A percentile compares a stretch with the other conserved stretches of the same genome.
Conservation (phyloP, 179 eudicot genomes). For the Heliamphora pulchella region DNA sequence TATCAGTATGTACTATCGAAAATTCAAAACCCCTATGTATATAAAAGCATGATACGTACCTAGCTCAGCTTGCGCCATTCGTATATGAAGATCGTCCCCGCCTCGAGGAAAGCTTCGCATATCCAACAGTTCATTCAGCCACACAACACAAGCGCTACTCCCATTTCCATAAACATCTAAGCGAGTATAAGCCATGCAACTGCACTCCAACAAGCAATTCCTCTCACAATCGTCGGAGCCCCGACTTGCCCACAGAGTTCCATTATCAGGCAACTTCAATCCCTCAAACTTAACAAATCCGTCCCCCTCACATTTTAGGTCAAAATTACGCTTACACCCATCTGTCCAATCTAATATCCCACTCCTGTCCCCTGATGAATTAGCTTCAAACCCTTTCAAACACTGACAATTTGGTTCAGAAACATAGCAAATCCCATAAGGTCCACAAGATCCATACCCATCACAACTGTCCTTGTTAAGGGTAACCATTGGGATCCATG, state of each 20-base stretch:
- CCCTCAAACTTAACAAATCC: conserved; percentile 20
- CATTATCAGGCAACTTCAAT: conserved; percentile 21
- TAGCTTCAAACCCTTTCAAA: conserved; percentile 20
- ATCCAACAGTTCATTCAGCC: conserved; percentile 30
- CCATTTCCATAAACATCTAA: conserved; percentile 11
- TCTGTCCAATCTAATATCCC: conserved; percentile 14
- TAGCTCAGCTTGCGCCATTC: conserved; percentile 18
- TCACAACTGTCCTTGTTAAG: conserved; percentile 27
- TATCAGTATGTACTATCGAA: no score
- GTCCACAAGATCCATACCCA: conserved; percentile 25
- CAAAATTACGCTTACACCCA: conserved; percentile 23
- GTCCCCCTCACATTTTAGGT: conserved; percentile 18
- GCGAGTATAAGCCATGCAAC: conserved; percentile 27
- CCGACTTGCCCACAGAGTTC: background rate
- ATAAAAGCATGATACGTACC: background rate
- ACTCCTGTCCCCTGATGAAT: conserved; percentile 14
- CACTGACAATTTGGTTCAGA: conserved; percentile 20
- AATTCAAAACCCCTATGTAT: no score
- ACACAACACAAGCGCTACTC: conserved; percentile 20
- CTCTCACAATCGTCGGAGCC: conserved; percentile 9
- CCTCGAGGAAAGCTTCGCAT: conserved; percentile 14
- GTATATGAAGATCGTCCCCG: conserved; percentile 17
- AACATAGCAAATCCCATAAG: conserved; percentile 23
- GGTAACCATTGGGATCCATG: conserved; percentile 20
- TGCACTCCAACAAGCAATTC: conserved; percentile 24